A percentile compares a stretch with the other conserved stretches of the same genome.
Evolutionary conservation across 768 basidiomycete species (phyloP).

Genomic region (Suillus decipiens): DNA sequence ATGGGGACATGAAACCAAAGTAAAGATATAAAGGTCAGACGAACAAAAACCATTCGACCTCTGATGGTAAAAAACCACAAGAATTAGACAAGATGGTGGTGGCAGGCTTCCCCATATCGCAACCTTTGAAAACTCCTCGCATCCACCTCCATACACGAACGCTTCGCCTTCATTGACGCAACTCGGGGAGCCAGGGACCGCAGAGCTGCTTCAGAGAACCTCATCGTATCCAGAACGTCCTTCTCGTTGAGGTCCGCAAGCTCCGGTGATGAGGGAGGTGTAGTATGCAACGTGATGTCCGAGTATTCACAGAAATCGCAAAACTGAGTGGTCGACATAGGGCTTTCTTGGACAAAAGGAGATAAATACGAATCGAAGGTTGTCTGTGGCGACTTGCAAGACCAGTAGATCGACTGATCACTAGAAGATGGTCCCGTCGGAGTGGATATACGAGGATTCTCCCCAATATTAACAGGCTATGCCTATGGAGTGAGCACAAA

Average conservation of each 20-base stretch:
- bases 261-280: constrained; percentile 31
- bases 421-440: constrained; percentile 6
- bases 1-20: background rate
- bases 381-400: constrained; percentile 15
- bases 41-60: background rate
- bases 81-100: background rate
- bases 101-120: background rate
- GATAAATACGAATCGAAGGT: constrained; percentile 3
- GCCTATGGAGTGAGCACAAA: background rate
- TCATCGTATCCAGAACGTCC: background rate
- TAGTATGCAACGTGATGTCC: constrained; percentile 32
- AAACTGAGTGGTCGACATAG: constrained; percentile 15
- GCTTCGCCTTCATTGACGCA: background rate
- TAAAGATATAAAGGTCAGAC: background rate
- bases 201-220: constrained; percentile 1
- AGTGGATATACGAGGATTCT: background rate
- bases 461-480: background rate
- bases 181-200: background rate
- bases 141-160: background rate
- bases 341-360: constrained; percentile 8
- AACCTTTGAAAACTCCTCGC: constrained; percentile 1
- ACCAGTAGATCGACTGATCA: constrained; percentile 12
- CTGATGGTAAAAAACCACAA: background rate
- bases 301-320: constrained; percentile 34
- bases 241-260: constrained; percentile 11